Base-by-base conservation (phyloP, 2,329 filamentous ascomycete genomes). In the Metarhizium humberi region DNA sequence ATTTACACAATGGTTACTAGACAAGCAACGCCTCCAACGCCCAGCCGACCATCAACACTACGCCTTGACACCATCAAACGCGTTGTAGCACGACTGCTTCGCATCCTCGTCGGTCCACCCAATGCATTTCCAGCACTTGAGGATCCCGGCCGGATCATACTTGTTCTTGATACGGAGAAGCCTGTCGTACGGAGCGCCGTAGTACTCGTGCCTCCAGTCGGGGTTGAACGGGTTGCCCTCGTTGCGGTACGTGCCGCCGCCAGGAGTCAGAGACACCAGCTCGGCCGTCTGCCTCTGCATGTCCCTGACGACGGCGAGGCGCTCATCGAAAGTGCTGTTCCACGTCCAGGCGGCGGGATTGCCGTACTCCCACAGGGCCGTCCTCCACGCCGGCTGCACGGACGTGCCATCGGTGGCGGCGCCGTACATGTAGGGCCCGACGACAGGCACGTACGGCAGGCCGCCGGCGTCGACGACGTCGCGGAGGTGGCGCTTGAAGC, bases 91-190 rank as follows among this genome's bases (percentile, higher is more conserved):
- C 16, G 43, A 20, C 43, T 25, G n/a, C 43, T n/a, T 46, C 43
- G 43, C 43, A 13, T 46, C 59, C 54, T 60, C 52, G 50, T 36
- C 42, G 51, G 55, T 53, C 53, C 58, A 56, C 8, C 43, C 43
- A n/a, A 46, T 46, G 18, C 43, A 46, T n/a, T 46, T 46, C 43
- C 43, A 25, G 11, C 43, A 46, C 43, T n/a, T 7, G n/a, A 46
- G 43, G 14, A 46, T 0, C 7, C 11, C 10, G n/a, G 16, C n/a
- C n/a, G 43, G 43, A 29, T 46, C 43, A 13, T 25, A 25, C 43
- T 25, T 46, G 5, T 25, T 46, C 71, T 82, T 82, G 45, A 81
- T 67, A 2, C 45, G 46, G 20, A 70, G 51, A 25, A 78, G 59
- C 2, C 55, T 57, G 1, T 62, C 57, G 55, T 78, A 78, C 30